A percentile compares a stretch with the other conserved stretches of the same genome.
phyloP scores from a whole-genome alignment of 805 yeast species.

The Kluyveromyces lactis region DNA sequence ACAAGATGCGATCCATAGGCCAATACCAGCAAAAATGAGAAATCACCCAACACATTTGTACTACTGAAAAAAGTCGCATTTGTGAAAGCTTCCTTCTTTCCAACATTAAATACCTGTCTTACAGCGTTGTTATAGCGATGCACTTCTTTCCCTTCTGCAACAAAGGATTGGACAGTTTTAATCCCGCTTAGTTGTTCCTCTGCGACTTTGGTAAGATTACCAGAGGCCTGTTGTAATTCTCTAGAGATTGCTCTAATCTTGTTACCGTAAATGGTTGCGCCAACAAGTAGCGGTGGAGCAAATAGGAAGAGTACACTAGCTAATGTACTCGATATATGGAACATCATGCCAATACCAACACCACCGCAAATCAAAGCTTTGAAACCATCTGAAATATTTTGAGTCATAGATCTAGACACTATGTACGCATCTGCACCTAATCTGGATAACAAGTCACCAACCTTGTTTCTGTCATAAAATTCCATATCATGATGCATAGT shows the following conservation, averaged over 20 bases:
- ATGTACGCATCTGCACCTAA: conserved; percentile 84
- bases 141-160: conserved; percentile 77
- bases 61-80: conserved; percentile 72
- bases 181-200: conserved; percentile 88
- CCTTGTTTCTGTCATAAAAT: conserved; percentile 88
- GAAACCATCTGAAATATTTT: conserved; percentile 85
- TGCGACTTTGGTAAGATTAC: conserved; percentile 77
- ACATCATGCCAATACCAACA: conserved; percentile 88
- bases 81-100: conserved; percentile 70
- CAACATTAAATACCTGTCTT: conserved; percentile 53
- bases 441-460: conserved; percentile 89
- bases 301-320: conserved; percentile 72
- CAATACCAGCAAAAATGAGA: conserved; percentile 64
- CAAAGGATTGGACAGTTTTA: conserved; percentile 85
- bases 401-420: conserved; percentile 81
- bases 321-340: conserved; percentile 70
- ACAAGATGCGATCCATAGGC: conserved; percentile 81
- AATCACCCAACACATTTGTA: conserved; percentile 80
- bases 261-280: conserved; percentile 77
- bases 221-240: conserved; percentile 77
- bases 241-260: conserved; percentile 68
- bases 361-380: conserved; percentile 74
- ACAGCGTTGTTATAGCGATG: conserved; percentile 69
- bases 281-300: conserved; percentile 72
- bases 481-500: conserved; percentile 84